Conservation (phyloP, 345 rosid species). For the Leavenworthia alabamica region DNA sequence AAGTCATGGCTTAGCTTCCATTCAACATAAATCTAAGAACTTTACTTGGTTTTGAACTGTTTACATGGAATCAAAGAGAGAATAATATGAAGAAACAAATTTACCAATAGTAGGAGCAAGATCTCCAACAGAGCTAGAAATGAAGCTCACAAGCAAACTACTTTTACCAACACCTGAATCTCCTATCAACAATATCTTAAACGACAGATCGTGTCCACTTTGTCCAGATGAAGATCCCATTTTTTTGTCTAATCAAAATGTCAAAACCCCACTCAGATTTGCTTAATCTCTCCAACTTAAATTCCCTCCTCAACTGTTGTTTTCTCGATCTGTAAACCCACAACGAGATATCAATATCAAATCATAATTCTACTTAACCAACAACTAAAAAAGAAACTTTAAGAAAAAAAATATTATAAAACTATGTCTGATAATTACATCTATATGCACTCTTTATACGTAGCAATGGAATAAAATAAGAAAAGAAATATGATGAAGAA, state of each 20-base stretch:
- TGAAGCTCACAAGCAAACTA: conserved; percentile 93
- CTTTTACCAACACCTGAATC: conserved; percentile 98
- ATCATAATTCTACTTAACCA: conserved; percentile 17
- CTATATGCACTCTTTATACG: conserved; percentile 12
- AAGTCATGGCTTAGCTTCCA: background rate
- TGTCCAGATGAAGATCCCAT: conserved; percentile 87
- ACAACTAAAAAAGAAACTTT: conserved; percentile 5
- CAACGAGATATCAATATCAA: conserved; percentile 35
- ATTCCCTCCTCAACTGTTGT: background rate
- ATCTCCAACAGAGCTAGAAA: conserved; percentile 64
- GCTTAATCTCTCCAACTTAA: background rate
- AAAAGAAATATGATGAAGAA: conserved; percentile 23
- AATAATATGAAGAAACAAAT: too few species aligned
- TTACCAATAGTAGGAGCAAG: conserved; percentile 88
- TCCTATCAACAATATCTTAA: conserved; percentile 95
- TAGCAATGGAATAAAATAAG: conserved; percentile 2
- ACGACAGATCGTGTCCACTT: conserved; percentile 71
- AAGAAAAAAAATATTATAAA: background rate
- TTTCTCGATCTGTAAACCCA: conserved; percentile 9
- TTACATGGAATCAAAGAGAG: too few species aligned
- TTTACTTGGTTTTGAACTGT: background rate
- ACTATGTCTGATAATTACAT: conserved; percentile 26
- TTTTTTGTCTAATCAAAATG: conserved; percentile 1
- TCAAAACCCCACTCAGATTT: background rate
- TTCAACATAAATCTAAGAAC: background rate